phyloP scores from a whole-genome alignment of 2,329 filamentous ascomycete species.

The Fonsecaea nubica region DNA sequence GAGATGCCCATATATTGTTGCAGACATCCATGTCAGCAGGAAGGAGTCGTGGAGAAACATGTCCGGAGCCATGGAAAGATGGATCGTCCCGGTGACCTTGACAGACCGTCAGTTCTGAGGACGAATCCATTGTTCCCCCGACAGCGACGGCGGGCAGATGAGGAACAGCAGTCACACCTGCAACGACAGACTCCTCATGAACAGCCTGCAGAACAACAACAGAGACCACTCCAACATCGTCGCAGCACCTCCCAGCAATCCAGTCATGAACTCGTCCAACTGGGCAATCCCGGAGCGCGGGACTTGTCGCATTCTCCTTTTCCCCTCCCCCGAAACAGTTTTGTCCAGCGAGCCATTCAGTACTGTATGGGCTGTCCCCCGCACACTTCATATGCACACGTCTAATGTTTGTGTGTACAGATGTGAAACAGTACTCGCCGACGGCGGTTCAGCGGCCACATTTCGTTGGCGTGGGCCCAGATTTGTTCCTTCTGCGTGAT shows the following conservation, averaged over 20 bases:
- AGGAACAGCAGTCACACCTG: conserved; percentile 4
- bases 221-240: conserved; percentile 4
- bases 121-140: conserved; percentile 4
- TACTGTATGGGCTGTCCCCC: conserved; percentile 14
- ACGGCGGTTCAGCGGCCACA: conserved; percentile 23
- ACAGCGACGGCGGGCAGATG: conserved; percentile 6
- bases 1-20: conserved; percentile 7
- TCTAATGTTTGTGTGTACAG: conserved; percentile 10
- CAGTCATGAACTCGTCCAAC: not conserved
- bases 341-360: conserved; percentile 22
- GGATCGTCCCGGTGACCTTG: conserved; percentile 6
- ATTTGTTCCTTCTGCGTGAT: conserved; percentile 20
- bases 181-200: not conserved
- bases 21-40: not conserved
- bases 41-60: conserved; percentile 4
- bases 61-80: conserved; percentile 2
- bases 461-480: conserved; percentile 24
- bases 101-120: not conserved
- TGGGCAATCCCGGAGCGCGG: not conserved
- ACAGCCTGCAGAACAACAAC: conserved; percentile 9
- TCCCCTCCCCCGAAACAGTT: conserved; percentile 12
- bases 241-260: conserved; percentile 10
- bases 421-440: conserved; percentile 27
- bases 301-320: conserved; percentile 8
- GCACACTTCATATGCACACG: not conserved